Conservation (phyloP, 768 basidiomycete species). For the Boletus sensibilis region DNA sequence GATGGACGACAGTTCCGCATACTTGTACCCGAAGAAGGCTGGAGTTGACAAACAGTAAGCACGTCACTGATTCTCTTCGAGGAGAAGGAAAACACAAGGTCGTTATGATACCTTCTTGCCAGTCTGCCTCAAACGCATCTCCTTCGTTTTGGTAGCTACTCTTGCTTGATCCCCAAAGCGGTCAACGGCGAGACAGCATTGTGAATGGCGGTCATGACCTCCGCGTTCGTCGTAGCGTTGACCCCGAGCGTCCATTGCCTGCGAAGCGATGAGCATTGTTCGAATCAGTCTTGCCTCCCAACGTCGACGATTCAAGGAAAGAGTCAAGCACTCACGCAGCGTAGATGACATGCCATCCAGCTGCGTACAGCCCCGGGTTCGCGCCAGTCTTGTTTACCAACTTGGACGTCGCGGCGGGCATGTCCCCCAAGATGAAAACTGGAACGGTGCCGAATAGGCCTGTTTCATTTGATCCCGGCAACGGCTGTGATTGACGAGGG, state of each 20-base stretch:
- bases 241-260: slow-evolving; percentile 18
- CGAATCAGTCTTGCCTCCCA: too few relatives aligned
- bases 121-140: slow-evolving; percentile 16
- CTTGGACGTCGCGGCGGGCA: slow-evolving; percentile 6
- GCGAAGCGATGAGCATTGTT: background rate
- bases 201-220: slow-evolving; percentile 6
- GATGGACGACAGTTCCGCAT: slow-evolving; percentile 13
- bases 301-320: background rate
- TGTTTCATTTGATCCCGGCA: background rate
- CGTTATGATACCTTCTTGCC: slow-evolving; percentile 14
- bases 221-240: background rate
- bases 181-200: slow-evolving; percentile 12
- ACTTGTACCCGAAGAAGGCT: slow-evolving; percentile 26
- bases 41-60: background rate
- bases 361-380: slow-evolving; percentile 17
- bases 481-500: slow-evolving; percentile 10
- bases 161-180: slow-evolving; percentile 12
- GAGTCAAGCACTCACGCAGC: slow-evolving; percentile 6
- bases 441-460: slow-evolving; percentile 1
- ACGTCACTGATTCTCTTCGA: background rate
- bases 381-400: slow-evolving; percentile 12
- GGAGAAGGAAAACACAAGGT: background rate
- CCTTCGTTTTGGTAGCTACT: slow-evolving; percentile 28
- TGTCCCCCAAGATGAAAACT: background rate
- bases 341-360: slow-evolving; percentile 15